A percentile compares a stretch with the other conserved stretches of the same genome.
Conservation (phyloP, 345 rosid species). For the Populus davidiana region DNA sequence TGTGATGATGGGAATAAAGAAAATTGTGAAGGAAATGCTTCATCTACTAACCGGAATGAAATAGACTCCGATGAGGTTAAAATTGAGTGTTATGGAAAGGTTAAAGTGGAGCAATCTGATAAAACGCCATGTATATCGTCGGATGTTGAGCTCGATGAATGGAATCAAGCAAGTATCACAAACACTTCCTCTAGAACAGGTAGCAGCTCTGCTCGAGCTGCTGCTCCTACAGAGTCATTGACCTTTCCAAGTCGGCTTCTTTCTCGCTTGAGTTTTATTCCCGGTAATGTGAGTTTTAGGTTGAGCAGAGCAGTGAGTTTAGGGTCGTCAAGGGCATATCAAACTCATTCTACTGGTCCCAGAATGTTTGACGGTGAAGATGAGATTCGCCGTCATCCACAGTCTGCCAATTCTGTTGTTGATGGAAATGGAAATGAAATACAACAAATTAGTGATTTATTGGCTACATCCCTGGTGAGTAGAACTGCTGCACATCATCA, state of each 20-base stretch:
- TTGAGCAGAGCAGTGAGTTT: slow-evolving; percentile 70
- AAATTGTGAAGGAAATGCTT: slow-evolving; percentile 24
- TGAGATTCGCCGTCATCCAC: slow-evolving; percentile 26
- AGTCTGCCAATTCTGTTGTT: slow-evolving; percentile 28
- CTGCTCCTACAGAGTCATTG: slow-evolving; percentile 34
- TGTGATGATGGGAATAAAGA: slow-evolving; percentile 40
- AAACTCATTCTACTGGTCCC: slow-evolving; percentile 37
- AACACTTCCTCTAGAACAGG: slow-evolving; percentile 35
- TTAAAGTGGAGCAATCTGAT: slow-evolving; percentile 36
- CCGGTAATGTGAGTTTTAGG: slow-evolving; percentile 76
- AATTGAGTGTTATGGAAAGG: slow-evolving; percentile 42
- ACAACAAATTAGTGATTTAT: slow-evolving; percentile 22
- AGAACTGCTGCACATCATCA: slow-evolving; percentile 13
- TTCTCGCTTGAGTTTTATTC: slow-evolving; percentile 84
- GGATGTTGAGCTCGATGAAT: slow-evolving; percentile 42
- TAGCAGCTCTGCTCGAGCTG: slow-evolving; percentile 49
- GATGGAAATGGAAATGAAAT: slow-evolving; percentile 38
- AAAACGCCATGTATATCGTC: slow-evolving; percentile 39
- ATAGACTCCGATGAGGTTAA: slow-evolving; percentile 33
- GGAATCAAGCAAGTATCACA: slow-evolving; percentile 38
- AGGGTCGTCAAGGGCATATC: slow-evolving; percentile 68
- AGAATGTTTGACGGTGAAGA: slow-evolving; percentile 36
- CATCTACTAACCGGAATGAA: slow-evolving; percentile 25
- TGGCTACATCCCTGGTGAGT: slow-evolving; percentile 15
- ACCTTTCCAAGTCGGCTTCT: slow-evolving; percentile 49